Evolutionary conservation across 768 basidiomycete genomes (phyloP), one percentile per base, ranked within the genome.

Genomic region (Pholiota microspora): DNA sequence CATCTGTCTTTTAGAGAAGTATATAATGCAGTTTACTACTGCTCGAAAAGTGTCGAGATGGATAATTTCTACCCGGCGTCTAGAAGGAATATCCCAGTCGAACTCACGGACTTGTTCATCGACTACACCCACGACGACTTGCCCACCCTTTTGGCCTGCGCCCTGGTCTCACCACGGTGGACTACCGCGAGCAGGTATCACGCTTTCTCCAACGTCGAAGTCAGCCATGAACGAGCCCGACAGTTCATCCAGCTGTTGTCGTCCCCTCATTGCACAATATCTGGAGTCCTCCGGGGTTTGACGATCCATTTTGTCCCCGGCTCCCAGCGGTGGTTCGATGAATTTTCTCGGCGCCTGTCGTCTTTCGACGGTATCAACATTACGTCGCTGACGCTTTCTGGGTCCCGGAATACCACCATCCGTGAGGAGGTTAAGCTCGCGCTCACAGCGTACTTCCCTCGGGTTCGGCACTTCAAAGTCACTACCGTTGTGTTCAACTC

Each of bases 61-160:
- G 38, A 49, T n/a, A 47, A n/a, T 23, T 34, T 13, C 36, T 32
- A n/a, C 45, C 45, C 34, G 9, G n/a, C 34, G 8, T 28, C 45
- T 18, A 47, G 24, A 13, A 29, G 38, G 5, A 38, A 21, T 36
- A 58, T 72, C 25, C 67, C 70, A 8, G 56, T 59, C 13, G 68
- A 71, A 48, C 58, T 71, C 9, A 51, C 70, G 13, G 69, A 70
- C 49, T 40, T 55, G 1, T 64, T 71, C 40, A 49, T 71, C 44
- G 64, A 67, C 60, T 52, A 61, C 48, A 60, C 66, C 28, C 63
- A 63, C 49, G 52, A 49, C 15, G 66, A 70, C 21, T 55, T 46
- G 3, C 27, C 53, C 15, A 58, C 68, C 4, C 57, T 69, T 46
- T 58, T 58, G 35, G 45, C 62, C 13, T 66, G 63, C 49, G 59